Base-by-base conservation (phyloP, 2,329 filamentous ascomycete species). In the Clonostachys rhizophaga region DNA sequence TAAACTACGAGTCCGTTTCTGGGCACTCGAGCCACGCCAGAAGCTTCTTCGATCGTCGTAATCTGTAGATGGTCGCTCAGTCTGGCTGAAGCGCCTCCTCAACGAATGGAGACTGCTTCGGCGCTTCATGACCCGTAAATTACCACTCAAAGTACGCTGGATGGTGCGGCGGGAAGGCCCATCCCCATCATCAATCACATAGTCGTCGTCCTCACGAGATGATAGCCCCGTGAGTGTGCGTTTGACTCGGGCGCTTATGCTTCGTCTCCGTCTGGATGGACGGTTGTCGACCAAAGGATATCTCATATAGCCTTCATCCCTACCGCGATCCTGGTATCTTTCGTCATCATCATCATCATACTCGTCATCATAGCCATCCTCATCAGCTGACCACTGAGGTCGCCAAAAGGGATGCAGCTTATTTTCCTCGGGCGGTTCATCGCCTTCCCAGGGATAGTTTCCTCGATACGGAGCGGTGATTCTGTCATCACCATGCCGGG, bases 381-480 rank as follows among this genome's bases (percentile, higher is more conserved):
- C 57, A 13, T 61, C 56, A 20, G 70, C 64, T 2, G 63, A 67
- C 54, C 74, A 73, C 13, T 74, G 63, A n/a, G 81, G 81, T 7
- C 76, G 71, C 81, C 81, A 85, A 55, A 77, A 76, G 1, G 81
- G 80, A 58, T 85, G 81, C 13, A 84, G 61, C 52, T 73, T 79
- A 42, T 70, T 69, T 37, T 73, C 72, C 42, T 85, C 80, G 3
- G 69, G 61, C 2, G 74, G 78, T 18, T 63, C 61, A 30, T 74
- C 70, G 7, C 74, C 69, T 5, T 67, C 61, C 4, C 68, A 67
- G 3, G 71, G 68, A 50, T 72, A 74, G 18, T 37, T 42, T 11
- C 12, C 65, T 54, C 11, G 56, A 54, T 30, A 63, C 37, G 33
- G 40, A 4, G 36, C 14, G 36, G 14, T 39, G 20, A 35, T 40